Base-by-base conservation (phyloP, 1,284 basidiomycete genomes). In the Cutaneotrichosporon sp. region DNA sequence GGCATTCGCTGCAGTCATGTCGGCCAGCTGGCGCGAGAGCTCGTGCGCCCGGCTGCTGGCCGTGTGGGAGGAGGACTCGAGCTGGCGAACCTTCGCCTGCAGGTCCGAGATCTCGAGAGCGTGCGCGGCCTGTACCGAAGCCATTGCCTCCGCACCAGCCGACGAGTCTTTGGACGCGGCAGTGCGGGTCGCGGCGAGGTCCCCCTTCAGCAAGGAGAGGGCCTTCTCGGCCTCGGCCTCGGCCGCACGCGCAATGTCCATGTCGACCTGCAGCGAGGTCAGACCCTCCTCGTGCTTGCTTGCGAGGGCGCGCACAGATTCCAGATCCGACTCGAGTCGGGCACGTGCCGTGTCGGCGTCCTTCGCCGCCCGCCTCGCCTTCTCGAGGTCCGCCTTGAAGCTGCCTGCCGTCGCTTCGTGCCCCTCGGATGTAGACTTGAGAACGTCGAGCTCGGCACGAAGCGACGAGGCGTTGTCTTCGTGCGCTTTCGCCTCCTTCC, bases 21-120 rank as follows among this genome's bases (percentile, higher is more conserved):
- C 73, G 14, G 72, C 65, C 26, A 79, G 65, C 71, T 90, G 89
- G 69, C 86, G 86, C 69, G 90, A 87, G n/a, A 92, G 78, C 9
- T 83, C 78, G 74, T 92, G 90, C 18, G 86, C 84, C 60, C 83
- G 84, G 30, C 86, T 86, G 64, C 90, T 86, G 8, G 90, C 86
- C 60, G 89, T 86, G 76, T 90, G 91, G 9, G 90, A 82, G 5
- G 84, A 76, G 5, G 86, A 85, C 80, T 94, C 90, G 67, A 92
- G 82, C 4, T 85, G 83, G 10, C 91, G 86, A 60, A 94, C 87
- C 71, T 86, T 85, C 0, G 89, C 90, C 49, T 89, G 88, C 14
- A 90, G 85, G 16, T 86, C 82, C 51, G 91, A 93, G 4, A 92
- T 81, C 68, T 92, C 91, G 58, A 94, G 85, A 9, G 85, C 83